A percentile compares a stretch with the other conserved stretches of the same genome.
Conservation (phyloP, 2,329 filamentous ascomycete genomes). For the Apiospora pterosperma region DNA sequence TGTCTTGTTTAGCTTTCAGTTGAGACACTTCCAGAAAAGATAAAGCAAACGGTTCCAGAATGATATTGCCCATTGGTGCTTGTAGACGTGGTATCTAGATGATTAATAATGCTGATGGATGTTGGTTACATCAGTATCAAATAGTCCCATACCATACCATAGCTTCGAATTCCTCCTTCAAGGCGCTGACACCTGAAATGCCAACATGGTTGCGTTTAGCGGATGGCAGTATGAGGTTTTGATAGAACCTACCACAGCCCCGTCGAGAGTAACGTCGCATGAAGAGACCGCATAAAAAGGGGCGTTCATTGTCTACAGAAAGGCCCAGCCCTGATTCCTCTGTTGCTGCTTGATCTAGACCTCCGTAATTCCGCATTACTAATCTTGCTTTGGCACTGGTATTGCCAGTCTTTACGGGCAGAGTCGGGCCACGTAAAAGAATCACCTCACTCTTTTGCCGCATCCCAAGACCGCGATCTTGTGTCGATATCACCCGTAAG, state of each 20-base stretch:
- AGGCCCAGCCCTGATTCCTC: no score
- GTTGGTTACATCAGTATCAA: background rate
- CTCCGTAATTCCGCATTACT: background rate
- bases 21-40: background rate
- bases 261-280: background rate
- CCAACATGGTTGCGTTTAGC: background rate
- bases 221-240: background rate
- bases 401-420: background rate
- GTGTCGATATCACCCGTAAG: background rate
- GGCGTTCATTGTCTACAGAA: background rate
- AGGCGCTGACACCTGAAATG: no score
- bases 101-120: background rate
- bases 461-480: background rate
- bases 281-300: background rate
- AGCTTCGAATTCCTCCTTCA: no score
- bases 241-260: background rate
- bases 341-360: background rate
- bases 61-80: background rate
- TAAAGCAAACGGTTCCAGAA: background rate
- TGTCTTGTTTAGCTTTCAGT: background rate
- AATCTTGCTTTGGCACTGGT: background rate
- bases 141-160: background rate
- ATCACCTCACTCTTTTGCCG: background rate
- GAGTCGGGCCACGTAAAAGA: background rate
- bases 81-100: background rate